Base-by-base conservation (phyloP, 108 stramenopile genomes). In the Pseudonitzschia multiseries region DNA sequence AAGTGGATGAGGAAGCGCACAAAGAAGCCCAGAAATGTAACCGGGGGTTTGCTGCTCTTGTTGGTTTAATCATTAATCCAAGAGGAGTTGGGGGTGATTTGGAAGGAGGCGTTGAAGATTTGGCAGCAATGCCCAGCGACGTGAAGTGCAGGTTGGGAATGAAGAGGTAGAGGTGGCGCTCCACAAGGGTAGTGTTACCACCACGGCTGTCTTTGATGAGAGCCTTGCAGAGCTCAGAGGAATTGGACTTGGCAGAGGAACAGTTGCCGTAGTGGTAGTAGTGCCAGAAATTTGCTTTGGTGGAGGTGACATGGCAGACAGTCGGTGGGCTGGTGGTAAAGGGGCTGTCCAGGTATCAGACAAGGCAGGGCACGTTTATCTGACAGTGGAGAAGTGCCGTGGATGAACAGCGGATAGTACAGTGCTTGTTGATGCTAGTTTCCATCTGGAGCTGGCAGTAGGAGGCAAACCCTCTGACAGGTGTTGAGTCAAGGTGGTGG, bases 181-280 rank as follows among this genome's bases (percentile, higher is more conserved):
- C 42, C 12, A 56, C 40, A 13, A 41, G n/a, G n/a, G 60, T 21
- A 40, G 57, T 27, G 42, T 61, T 57, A 28, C 42, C 41, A 24
- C 59, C 14, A 14, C 9, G 57, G 20, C 14, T n/a, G 42, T 71
- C 71, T 63, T 73, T 73, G 14, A 53, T 22, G 14, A 73, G 18
- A n/a, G 50, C 50, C 10, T 36, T 65, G 9, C 20, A 8, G 5
- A 48, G n/a, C 27, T 51, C 50, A 20, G 27, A 15, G 12, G 10
- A 20, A 17, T 73, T n/a, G 12, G 44, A 17, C 8, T 15, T 12
- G 12, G 51, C 72, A 3, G 72, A 48, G 15, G 21, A 18, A 63
- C 65, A 63, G 64, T 73, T 73, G 48, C 72, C 72, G 52, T 73
- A 73, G 12, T 41, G 28, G 63, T 44, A 33, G 64, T 44, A 65